Evolutionary conservation across 257 asterid species (phyloP), one percentile per base, ranked within the genome.

Genomic region (Nemophila menziesii): DNA sequence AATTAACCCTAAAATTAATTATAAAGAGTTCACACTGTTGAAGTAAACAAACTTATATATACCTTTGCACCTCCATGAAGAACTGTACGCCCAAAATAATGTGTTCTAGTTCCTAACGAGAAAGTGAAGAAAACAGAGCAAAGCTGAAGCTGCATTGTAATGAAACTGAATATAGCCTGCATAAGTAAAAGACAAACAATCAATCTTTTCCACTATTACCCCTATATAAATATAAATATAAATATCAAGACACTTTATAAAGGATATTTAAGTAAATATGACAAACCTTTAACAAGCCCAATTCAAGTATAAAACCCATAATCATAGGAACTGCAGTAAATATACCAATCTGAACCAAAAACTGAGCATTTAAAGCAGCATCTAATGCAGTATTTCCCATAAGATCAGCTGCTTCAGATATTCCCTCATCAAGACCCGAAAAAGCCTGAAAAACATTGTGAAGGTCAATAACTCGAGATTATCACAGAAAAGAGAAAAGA

Each of bases 1-100:
- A n/a, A n/a, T n/a, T n/a, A n/a, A n/a, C n/a, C n/a, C n/a, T n/a
- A n/a, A n/a, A n/a, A n/a, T n/a, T n/a, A n/a, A 16, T 22, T 9
- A 17, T 8, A 13, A 2, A 14, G 22, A 33, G 14, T 9, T 11
- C 18, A 22, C 9, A 33, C 22, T 22, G 4, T 8, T 27, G 33
- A 16, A 44, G 27, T 26, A 16, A 44, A 26, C 43, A 45, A 53
- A 24, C 22, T 33, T 24, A 9, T 36, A 15, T 60, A 64, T 68
- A 89, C 98, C 93, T 89, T 90, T 48, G 98, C 98, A 44, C 98
- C 98, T 58, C 98, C 98, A 56, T 90, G 98, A 62, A 90, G 94
- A 65, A 90, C 68, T 40, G 98, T 90, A 20, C 98, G 96, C 52
- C 98, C 98, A 70, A 90, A 90, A 57, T 90, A 90, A 58, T 90